Evolutionary conservation across 345 rosid genomes (phyloP).

Genomic region (Hibiscus tridactylites): DNA sequence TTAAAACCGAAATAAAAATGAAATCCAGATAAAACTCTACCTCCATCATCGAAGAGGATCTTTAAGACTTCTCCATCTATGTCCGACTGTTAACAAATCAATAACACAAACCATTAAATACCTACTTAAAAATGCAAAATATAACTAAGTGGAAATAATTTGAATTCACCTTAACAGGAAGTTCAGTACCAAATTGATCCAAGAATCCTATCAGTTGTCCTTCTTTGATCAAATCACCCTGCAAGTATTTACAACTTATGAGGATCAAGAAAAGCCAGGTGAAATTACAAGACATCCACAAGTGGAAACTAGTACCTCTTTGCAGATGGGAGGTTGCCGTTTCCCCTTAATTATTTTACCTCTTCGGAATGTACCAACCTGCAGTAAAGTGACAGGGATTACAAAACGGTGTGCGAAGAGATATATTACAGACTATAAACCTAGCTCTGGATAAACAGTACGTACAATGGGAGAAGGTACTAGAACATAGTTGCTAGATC

Average conservation of each 20-base stretch:
- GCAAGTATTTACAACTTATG: constrained; percentile 7
- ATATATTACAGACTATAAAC: not conserved
- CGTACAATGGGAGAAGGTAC: constrained; percentile 67
- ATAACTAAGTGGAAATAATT: constrained; percentile 6
- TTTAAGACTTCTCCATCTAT: constrained; percentile 83
- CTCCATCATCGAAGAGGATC: constrained; percentile 79
- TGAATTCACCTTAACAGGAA: constrained; percentile 71
- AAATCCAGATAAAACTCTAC: constrained; percentile 30
- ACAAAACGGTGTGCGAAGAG: not conserved
- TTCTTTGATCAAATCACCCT: constrained; percentile 82
- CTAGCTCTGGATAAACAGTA: constrained; percentile 15
- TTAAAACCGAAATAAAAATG: not conserved
- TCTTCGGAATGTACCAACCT: constrained; percentile 80
- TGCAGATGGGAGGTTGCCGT: constrained; percentile 58
- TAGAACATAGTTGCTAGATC: constrained; percentile 53
- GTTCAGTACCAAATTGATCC: constrained; percentile 69
- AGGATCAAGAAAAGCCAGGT: not conserved
- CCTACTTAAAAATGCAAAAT: not conserved
- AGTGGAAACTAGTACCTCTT: constrained; percentile 45
- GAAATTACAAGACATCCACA: not conserved
- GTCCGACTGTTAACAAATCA: constrained; percentile 60
- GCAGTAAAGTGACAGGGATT: constrained; percentile 5
- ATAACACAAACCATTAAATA: constrained; percentile 2
- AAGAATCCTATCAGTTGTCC: constrained; percentile 86
- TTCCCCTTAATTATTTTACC: constrained; percentile 71